A percentile compares a stretch with the other conserved stretches of the same genome.
Conservation (phyloP, 2,329 filamentous ascomycete genomes). For the Coniochaeta sp. region DNA sequence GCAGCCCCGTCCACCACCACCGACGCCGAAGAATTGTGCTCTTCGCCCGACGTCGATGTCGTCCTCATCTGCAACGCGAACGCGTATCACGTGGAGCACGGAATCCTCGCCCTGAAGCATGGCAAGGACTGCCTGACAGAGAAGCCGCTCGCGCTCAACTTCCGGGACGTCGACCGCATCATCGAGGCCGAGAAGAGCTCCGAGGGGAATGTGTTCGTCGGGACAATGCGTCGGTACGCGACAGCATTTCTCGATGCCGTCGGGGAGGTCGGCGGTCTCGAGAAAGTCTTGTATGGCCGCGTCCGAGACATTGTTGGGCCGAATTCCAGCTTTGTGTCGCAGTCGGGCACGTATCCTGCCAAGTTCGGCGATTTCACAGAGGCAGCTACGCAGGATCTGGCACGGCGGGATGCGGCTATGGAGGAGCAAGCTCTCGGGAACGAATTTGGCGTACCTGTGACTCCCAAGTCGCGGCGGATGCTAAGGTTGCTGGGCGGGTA, state of each 20-base stretch:
- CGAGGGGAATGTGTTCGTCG: slow-evolving; percentile 44
- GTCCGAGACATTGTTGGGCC: slow-evolving; percentile 40
- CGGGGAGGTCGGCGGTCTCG: slow-evolving; percentile 42
- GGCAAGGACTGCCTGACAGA: slow-evolving; percentile 53
- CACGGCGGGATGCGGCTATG: slow-evolving; percentile 15
- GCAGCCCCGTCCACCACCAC: slow-evolving; percentile 21
- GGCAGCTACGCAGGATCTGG: slow-evolving; percentile 15
- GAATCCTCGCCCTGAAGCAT: slow-evolving; percentile 40
- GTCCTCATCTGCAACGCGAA: slow-evolving; percentile 46
- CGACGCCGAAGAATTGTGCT: slow-evolving; percentile 31
- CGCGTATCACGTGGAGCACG: slow-evolving; percentile 22
- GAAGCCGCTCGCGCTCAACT: slow-evolving; percentile 46
- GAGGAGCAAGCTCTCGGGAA: slow-evolving; percentile 18
- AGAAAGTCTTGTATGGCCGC: slow-evolving; percentile 46
- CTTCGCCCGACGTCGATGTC: slow-evolving; percentile 36
- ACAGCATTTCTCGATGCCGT: slow-evolving; percentile 44
- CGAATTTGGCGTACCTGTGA: slow-evolving; percentile 23
- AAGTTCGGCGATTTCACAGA: slow-evolving; percentile 30
- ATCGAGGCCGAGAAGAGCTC: slow-evolving; percentile 37
- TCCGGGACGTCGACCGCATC: slow-evolving; percentile 36
- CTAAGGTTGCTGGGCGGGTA: slow-evolving; percentile 15
- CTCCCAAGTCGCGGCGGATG: slow-evolving; percentile 17
- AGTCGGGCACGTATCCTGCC: slow-evolving; percentile 38
- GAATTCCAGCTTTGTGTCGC: slow-evolving; percentile 37
- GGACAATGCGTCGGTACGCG: slow-evolving; percentile 55